These are phyloP conservation scores for Kitagawia praeruptora DNA, from an alignment of 129 eudicot species.

Conservation along the genomic window DNA sequence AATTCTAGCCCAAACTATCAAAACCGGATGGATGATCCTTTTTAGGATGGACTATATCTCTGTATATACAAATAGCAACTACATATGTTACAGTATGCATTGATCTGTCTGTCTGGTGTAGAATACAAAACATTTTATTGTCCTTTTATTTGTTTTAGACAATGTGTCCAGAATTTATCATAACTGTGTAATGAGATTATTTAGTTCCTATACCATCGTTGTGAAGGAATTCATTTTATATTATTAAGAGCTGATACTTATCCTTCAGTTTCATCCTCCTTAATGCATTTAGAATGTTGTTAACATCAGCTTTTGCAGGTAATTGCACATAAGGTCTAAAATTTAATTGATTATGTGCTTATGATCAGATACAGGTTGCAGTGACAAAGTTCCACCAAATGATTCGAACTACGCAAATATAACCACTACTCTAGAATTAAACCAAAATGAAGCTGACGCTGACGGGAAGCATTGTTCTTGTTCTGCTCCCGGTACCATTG, in stretches of 20 bases:
- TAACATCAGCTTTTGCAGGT: neutral
- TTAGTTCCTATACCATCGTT: neutral
- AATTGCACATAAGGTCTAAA: neutral
- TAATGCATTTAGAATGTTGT: neutral
- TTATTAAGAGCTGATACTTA: neutral
- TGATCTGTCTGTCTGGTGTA: neutral
- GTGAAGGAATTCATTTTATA: neutral
- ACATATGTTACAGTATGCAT: neutral
- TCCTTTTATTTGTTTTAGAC: neutral
- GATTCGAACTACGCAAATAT: constrained; percentile 13
- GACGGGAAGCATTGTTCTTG: constrained; percentile 32
- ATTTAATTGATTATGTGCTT: constrained; percentile 5
- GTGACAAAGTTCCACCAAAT: constrained; percentile 27
- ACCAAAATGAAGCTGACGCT: constrained; percentile 21
- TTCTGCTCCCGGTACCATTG: constrained; percentile 37
- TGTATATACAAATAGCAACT: neutral
- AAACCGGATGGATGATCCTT: neutral
- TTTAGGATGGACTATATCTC: neutral
- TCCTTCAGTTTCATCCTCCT: neutral
- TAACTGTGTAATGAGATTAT: neutral
- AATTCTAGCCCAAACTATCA: neutral
- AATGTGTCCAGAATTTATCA: neutral
- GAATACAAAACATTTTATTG: neutral
- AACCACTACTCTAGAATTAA: constrained; percentile 18
- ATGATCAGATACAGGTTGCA: constrained; percentile 23